Base-by-base conservation (phyloP, 2,329 filamentous ascomycete species). In the Hypoxylon sp. region DNA sequence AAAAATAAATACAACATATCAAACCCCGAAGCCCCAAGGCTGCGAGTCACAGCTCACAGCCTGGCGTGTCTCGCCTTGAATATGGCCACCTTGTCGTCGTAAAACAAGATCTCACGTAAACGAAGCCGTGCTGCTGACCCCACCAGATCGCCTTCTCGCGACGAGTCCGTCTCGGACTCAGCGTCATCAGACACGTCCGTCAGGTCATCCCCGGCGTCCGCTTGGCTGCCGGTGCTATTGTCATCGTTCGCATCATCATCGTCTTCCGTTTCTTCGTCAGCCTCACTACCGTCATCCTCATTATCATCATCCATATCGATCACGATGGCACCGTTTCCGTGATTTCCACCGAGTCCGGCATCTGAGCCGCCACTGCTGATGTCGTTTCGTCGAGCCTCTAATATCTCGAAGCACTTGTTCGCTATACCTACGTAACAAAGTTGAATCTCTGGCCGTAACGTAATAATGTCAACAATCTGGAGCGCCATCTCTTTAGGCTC, bases 321-420 rank as follows among this genome's bases (percentile, higher is more conserved):
- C 39, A 61, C 65, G 48, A 57, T 67, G 51, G 52, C 58, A 23
- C 62, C 58, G 27, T 73, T 67, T 30, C 61, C 65, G 12, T 63
- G 60, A 25, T 68, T 68, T 52, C 61, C 65, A 43, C 62, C 47
- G 43, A 48, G 59, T 43, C 69, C 66, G 11, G 45, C 43, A 27
- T 68, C 61, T 6, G 61, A 50, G 14, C 60, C 51, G 30, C 74
- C 69, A 43, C 67, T 71, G 12, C 73, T 73, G 29, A 69, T 72
- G 19, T 81, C 80, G 45, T 66, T 85, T 2, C 80, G 80, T 50
- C 84, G 81, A 53, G 84, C 84, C 76, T 96, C 92, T 6, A 94
- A 79, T 30, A 96, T 91, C 76, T 96, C 92, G 74, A 92, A 96
- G 78, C 93, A 96, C 77, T 94, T 94, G 41, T 82, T 82, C n/a